A percentile compares a stretch with the other conserved stretches of the same genome.
These are phyloP conservation scores for Bipolaris gigantea DNA, from an alignment of 2,329 filamentous ascomycete genomes.

Conservation along the genomic window DNA sequence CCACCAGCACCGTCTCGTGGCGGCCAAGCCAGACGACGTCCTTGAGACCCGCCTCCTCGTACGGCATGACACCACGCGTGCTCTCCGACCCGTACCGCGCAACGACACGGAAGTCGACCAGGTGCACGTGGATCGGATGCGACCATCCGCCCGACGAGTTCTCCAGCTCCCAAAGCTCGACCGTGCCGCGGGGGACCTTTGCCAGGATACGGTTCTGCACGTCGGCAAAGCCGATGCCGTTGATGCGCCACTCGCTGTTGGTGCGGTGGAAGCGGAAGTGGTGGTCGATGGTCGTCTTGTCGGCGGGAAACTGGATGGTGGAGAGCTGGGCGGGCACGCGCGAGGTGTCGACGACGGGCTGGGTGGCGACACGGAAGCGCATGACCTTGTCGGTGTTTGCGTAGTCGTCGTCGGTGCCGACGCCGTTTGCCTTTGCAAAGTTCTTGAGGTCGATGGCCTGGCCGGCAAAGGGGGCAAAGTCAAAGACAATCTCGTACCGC, in stretches of 20 bases:
- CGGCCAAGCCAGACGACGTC: constrained; percentile 60
- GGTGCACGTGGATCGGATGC: constrained; percentile 61
- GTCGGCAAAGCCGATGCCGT: constrained; percentile 42
- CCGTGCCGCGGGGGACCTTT: constrained; percentile 38
- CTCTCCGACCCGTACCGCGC: constrained; percentile 49
- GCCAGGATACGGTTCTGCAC: constrained; percentile 43
- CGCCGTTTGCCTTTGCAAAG: constrained; percentile 37
- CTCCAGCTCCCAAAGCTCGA: constrained; percentile 46
- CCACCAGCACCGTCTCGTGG: constrained; percentile 48
- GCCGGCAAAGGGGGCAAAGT: constrained; percentile 56
- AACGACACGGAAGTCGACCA: constrained; percentile 61
- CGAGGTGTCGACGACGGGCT: constrained; percentile 34
- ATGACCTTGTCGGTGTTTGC: constrained; percentile 49
- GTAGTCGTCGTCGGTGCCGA: constrained; percentile 57
- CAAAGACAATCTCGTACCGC: constrained; percentile 62
- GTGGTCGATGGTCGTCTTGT: constrained; percentile 34
- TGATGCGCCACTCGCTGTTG: constrained; percentile 44
- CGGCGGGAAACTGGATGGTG: constrained; percentile 38
- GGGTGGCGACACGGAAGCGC: constrained; percentile 52
- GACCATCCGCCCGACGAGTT: constrained; percentile 57
- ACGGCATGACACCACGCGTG: constrained; percentile 49
- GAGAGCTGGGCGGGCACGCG: constrained; percentile 32
- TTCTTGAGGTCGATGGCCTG: constrained; percentile 56
- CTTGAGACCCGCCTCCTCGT: constrained; percentile 60
- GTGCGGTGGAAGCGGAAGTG: constrained; percentile 40